phyloP scores from a whole-genome alignment of 164 flowering plant species.

The Stephania yunnanensis region DNA sequence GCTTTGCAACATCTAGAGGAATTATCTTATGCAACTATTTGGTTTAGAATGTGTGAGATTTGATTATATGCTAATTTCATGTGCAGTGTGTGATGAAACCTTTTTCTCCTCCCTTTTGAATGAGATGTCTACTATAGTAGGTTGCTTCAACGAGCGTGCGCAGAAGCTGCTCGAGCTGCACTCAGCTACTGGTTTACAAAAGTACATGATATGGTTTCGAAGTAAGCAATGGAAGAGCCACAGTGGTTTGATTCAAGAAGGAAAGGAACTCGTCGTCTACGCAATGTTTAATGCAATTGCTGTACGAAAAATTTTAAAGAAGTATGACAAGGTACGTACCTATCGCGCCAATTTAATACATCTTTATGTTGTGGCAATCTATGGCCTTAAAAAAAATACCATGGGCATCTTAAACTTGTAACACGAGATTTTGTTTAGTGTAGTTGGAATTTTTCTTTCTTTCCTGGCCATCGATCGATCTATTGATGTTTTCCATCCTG shows the following conservation, averaged over 20 bases:
- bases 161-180: slow-evolving; percentile 73
- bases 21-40: neutral
- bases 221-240: slow-evolving; percentile 52
- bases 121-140: slow-evolving; percentile 81
- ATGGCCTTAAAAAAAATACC: too few relatives aligned
- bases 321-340: slow-evolving; percentile 74
- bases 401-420: too few relatives aligned
- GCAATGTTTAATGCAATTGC: slow-evolving; percentile 82
- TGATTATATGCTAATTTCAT: slow-evolving; percentile 3
- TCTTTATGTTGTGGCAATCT: neutral
- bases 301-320: too few relatives aligned
- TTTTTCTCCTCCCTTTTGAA: slow-evolving; percentile 82
- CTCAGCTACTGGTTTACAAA: slow-evolving; percentile 66
- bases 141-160: slow-evolving; percentile 70
- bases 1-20: neutral
- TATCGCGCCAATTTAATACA: neutral
- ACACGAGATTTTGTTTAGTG: too few relatives aligned
- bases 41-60: neutral
- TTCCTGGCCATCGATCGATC: neutral
- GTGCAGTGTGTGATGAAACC: slow-evolving; percentile 79
- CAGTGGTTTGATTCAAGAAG: slow-evolving; percentile 58
- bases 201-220: slow-evolving; percentile 56
- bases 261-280: slow-evolving; percentile 74
- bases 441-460: too few relatives aligned
- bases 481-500: neutral